phyloP scores from a whole-genome alignment of 768 basidiomycete genomes.

The Agrocybe chaxingu region DNA sequence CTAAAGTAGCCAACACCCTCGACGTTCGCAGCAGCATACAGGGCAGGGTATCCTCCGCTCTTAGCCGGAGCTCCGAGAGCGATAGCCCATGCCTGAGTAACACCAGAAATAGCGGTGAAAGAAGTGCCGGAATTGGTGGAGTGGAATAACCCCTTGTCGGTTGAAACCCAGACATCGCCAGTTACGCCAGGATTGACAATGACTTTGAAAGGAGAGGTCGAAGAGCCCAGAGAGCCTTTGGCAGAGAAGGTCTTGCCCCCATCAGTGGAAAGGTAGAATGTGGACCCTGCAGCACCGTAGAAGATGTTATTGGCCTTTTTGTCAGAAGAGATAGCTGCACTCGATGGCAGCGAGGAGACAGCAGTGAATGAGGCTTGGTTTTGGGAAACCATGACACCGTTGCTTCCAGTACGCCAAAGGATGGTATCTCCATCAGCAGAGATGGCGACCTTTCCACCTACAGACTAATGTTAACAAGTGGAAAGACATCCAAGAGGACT shows the following conservation, averaged over 20 bases:
- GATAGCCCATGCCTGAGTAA: slow-evolving; percentile 54
- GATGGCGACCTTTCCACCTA: slow-evolving; percentile 39
- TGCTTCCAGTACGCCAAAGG: slow-evolving; percentile 49
- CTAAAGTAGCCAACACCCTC: slow-evolving; percentile 50
- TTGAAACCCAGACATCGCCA: slow-evolving; percentile 65
- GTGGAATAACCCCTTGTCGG: slow-evolving; percentile 55
- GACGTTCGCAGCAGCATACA: slow-evolving; percentile 55
- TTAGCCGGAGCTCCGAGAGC: slow-evolving; percentile 51
- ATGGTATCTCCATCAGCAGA: slow-evolving; percentile 56
- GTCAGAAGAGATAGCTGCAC: slow-evolving; percentile 59
- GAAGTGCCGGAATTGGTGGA: slow-evolving; percentile 48
- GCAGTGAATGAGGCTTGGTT: slow-evolving; percentile 44
- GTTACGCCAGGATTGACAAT: slow-evolving; percentile 50
- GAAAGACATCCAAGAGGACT: not conserved
- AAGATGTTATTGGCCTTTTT: slow-evolving; percentile 55
- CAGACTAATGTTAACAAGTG: not conserved
- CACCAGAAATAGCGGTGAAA: slow-evolving; percentile 44
- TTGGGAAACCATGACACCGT: slow-evolving; percentile 52
- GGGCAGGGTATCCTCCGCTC: slow-evolving; percentile 47
- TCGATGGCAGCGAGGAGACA: slow-evolving; percentile 50
- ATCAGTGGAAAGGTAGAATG: slow-evolving; percentile 61
- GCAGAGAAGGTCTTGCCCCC: slow-evolving; percentile 49
- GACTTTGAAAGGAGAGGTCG: slow-evolving; percentile 47
- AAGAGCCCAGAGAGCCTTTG: slow-evolving; percentile 42
- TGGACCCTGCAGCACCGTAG: slow-evolving; percentile 53